These are phyloP conservation scores for Eutypa lata DNA, from an alignment of 2,329 filamentous ascomycete genomes.

Conservation along the genomic window DNA sequence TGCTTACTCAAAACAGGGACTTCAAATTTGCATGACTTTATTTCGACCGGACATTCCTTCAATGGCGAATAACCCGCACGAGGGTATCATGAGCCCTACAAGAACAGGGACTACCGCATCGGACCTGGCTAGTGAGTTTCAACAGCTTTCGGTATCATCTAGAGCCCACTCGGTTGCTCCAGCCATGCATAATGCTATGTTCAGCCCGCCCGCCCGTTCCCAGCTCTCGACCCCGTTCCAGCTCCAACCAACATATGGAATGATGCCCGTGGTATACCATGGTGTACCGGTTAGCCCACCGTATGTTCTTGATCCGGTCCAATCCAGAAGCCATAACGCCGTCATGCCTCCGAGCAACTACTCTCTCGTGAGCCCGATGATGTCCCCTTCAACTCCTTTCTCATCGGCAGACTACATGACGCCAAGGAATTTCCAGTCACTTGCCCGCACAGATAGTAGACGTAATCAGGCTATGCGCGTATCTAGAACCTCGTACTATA, in stretches of 20 bases:
- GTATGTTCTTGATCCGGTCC: slow-evolving; percentile 32
- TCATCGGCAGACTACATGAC: slow-evolving; percentile 35
- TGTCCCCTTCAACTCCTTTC: slow-evolving; percentile 18
- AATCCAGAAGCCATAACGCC: slow-evolving; percentile 23
- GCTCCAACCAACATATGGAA: slow-evolving; percentile 30
- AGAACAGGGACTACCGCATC: slow-evolving; percentile 16
- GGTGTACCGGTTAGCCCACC: slow-evolving; percentile 28
- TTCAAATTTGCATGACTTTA: slow-evolving; percentile 26
- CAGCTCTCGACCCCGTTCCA: slow-evolving; percentile 20
- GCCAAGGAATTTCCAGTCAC: slow-evolving; percentile 33
- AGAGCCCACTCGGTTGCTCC: slow-evolving; percentile 19
- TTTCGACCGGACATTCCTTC: slow-evolving; percentile 26
- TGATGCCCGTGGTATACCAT: slow-evolving; percentile 35
- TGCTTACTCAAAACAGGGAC: slow-evolving; percentile 14
- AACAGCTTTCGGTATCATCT: slow-evolving; percentile 21
- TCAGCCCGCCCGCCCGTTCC: slow-evolving; percentile 21
- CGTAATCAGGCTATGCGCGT: slow-evolving; percentile 49
- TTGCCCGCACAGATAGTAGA: slow-evolving; percentile 37
- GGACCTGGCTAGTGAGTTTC: slow-evolving; percentile 23
- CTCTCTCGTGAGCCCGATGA: slow-evolving; percentile 21
- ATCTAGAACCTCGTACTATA: slow-evolving; percentile 44
- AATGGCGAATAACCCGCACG: slow-evolving; percentile 13
- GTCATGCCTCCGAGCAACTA: slow-evolving; percentile 25
- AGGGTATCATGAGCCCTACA: slow-evolving; percentile 15
- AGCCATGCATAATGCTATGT: slow-evolving; percentile 15